Conservation (phyloP, 352 stramenopile species). For the Phytophthora colocasiae region DNA sequence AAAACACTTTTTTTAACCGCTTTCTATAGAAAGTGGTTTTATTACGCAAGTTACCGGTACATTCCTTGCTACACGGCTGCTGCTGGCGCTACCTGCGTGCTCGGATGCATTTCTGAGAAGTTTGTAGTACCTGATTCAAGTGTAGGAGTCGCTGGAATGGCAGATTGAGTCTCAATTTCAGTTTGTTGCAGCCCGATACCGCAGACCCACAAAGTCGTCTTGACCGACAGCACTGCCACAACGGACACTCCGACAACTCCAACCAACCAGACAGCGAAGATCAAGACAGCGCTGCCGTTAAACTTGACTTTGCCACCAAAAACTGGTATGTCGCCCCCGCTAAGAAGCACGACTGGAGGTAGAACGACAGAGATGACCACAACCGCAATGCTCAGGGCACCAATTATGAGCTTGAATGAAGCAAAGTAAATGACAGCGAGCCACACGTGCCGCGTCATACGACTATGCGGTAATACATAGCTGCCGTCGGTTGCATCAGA, state of each 20-base stretch:
- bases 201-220: slow-evolving; percentile 13
- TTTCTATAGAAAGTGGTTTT: background rate
- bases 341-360: slow-evolving; percentile 8
- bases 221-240: slow-evolving; percentile 11
- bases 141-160: slow-evolving; percentile 4
- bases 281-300: background rate
- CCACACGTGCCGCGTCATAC: slow-evolving; percentile 13
- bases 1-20: background rate
- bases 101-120: slow-evolving; percentile 1
- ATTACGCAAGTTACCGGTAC: too few species aligned
- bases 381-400: slow-evolving; percentile 4
- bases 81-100: background rate
- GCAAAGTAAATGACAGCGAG: slow-evolving; percentile 11
- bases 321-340: background rate
- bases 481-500: slow-evolving; percentile 14
- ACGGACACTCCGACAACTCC: slow-evolving; percentile 4
- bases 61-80: background rate
- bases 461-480: slow-evolving; percentile 5
- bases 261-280: slow-evolving; percentile 6
- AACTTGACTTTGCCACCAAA: slow-evolving; percentile 3
- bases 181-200: background rate
- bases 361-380: slow-evolving; percentile 9
- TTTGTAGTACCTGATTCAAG: background rate
- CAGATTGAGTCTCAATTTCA: background rate
- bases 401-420: background rate